Conservation (phyloP, 2,329 filamentous ascomycete genomes). For the Penicillium frequentans region DNA sequence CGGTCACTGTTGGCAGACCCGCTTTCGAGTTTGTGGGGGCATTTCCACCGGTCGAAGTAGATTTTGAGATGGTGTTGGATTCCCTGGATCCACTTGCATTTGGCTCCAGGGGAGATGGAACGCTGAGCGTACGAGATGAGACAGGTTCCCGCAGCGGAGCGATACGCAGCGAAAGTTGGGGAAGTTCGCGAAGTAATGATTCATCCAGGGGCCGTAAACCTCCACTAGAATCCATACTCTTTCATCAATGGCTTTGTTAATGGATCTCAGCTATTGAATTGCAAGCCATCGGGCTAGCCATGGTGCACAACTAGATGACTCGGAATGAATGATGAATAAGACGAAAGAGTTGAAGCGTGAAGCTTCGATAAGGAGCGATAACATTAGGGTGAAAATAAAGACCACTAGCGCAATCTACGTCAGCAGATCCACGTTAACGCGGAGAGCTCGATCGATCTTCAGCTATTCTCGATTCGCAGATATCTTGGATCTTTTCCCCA, state of each 20-base stretch:
- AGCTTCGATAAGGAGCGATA: slow-evolving; percentile 2
- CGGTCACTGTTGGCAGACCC: slow-evolving; percentile 34
- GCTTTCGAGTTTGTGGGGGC: slow-evolving; percentile 31
- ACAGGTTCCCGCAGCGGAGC: slow-evolving; percentile 49
- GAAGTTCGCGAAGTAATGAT: slow-evolving; percentile 42
- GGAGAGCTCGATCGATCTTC: not conserved
- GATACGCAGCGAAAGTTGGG: slow-evolving; percentile 46
- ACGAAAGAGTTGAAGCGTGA: not conserved
- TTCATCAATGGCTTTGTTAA: slow-evolving; percentile 7
- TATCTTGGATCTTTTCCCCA: not conserved
- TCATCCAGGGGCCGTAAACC: slow-evolving; percentile 41
- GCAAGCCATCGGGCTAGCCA: slow-evolving; percentile 4
- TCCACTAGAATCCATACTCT: slow-evolving; percentile 33
- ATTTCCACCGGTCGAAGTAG: slow-evolving; percentile 26
- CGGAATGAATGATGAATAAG: not conserved
- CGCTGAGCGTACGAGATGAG: slow-evolving; percentile 41
- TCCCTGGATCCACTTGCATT: slow-evolving; percentile 38
- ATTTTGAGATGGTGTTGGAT: slow-evolving; percentile 28
- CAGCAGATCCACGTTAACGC: not conserved
- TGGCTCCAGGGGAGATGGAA: slow-evolving; percentile 48
- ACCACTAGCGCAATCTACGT: slow-evolving; percentile 1
- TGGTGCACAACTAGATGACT: not conserved
- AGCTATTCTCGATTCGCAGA: not conserved
- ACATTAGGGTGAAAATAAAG: slow-evolving; percentile 1
- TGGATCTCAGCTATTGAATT: slow-evolving; percentile 3